These are phyloP conservation scores for Phellinidium pouzarii DNA, from an alignment of 1,284 basidiomycete genomes.

Conservation along the genomic window DNA sequence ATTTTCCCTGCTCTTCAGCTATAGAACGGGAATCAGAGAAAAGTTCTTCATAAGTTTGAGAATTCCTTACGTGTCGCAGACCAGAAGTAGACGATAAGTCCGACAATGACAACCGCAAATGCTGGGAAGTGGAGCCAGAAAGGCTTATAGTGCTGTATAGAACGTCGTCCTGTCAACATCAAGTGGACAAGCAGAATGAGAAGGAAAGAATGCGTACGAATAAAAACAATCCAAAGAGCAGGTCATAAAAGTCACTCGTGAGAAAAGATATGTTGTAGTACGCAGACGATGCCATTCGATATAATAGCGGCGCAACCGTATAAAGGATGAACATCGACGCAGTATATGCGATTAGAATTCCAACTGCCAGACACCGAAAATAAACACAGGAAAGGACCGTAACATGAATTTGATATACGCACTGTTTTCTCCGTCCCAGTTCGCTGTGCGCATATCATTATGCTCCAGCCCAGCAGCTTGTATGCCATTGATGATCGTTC, in stretches of 20 bases:
- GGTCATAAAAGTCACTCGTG: conserved; percentile 79
- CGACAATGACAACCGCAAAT: conserved; percentile 61
- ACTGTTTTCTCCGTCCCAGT: conserved; percentile 70
- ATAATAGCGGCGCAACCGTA: conserved; percentile 77
- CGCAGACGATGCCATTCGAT: conserved; percentile 74
- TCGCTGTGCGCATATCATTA: conserved; percentile 49
- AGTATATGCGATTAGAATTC: conserved; percentile 70
- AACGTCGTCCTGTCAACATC: neutral
- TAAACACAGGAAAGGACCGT: neutral
- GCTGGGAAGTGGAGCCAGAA: conserved; percentile 83
- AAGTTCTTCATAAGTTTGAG: conserved; percentile 1
- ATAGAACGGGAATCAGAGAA: conserved; percentile 12
- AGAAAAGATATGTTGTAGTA: conserved; percentile 80
- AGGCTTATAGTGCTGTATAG: conserved; percentile 59
- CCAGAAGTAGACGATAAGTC: conserved; percentile 80
- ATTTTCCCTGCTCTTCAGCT: conserved; percentile 73
- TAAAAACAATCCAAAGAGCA: conserved; percentile 61
- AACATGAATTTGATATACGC: conserved; percentile 23
- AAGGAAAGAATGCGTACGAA: conserved; percentile 14
- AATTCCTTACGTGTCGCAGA: conserved; percentile 57
- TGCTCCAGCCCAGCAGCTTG: conserved; percentile 76
- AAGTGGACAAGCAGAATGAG: neutral
- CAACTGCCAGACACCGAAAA: conserved; percentile 37
- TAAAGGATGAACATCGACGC: conserved; percentile 77
- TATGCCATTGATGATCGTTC: conserved; percentile 69